These are phyloP conservation scores for Epichloe aotearoae DNA, from an alignment of 2,329 filamentous ascomycete genomes.

Conservation along the genomic window DNA sequence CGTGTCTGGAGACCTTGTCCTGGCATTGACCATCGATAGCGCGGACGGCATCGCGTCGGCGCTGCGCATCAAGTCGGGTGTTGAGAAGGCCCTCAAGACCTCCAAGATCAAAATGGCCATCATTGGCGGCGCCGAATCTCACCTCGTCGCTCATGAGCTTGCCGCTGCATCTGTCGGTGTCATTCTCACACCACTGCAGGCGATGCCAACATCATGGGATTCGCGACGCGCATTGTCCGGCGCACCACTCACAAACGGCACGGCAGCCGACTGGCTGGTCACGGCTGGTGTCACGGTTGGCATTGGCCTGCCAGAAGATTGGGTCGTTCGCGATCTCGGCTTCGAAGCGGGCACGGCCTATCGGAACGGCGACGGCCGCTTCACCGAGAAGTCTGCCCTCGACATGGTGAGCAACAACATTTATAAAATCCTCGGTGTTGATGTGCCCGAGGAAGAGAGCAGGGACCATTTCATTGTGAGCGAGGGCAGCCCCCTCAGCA, in stretches of 20 bases:
- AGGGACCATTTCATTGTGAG: slow-evolving; percentile 45
- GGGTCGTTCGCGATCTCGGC: slow-evolving; percentile 45
- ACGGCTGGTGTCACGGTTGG: slow-evolving; percentile 45
- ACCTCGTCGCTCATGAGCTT: slow-evolving; percentile 44
- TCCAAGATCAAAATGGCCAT: slow-evolving; percentile 39
- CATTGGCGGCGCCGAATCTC: slow-evolving; percentile 49
- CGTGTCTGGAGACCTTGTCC: slow-evolving; percentile 36
- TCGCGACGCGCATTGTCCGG: slow-evolving; percentile 48
- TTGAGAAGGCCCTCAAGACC: slow-evolving; percentile 30
- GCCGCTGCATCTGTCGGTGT: slow-evolving; percentile 43
- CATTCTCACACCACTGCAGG: slow-evolving; percentile 45
- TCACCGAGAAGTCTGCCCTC: slow-evolving; percentile 41
- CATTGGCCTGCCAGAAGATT: slow-evolving; percentile 48
- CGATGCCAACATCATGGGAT: slow-evolving; percentile 44
- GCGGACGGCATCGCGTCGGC: slow-evolving; percentile 49
- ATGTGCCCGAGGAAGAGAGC: slow-evolving; percentile 15
- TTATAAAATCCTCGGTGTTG: slow-evolving; percentile 41
- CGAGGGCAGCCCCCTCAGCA: slow-evolving; percentile 49
- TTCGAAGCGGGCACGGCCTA: slow-evolving; percentile 47
- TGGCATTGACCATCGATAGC: slow-evolving; percentile 47
- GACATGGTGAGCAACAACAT: slow-evolving; percentile 44
- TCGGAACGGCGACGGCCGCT: slow-evolving; percentile 38
- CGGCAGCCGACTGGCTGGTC: slow-evolving; percentile 42
- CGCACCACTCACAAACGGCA: slow-evolving; percentile 53
- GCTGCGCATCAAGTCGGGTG: slow-evolving; percentile 42